These are phyloP conservation scores for Xylaria curta DNA, from an alignment of 495 filamentous ascomycete genomes.

Conservation along the genomic window DNA sequence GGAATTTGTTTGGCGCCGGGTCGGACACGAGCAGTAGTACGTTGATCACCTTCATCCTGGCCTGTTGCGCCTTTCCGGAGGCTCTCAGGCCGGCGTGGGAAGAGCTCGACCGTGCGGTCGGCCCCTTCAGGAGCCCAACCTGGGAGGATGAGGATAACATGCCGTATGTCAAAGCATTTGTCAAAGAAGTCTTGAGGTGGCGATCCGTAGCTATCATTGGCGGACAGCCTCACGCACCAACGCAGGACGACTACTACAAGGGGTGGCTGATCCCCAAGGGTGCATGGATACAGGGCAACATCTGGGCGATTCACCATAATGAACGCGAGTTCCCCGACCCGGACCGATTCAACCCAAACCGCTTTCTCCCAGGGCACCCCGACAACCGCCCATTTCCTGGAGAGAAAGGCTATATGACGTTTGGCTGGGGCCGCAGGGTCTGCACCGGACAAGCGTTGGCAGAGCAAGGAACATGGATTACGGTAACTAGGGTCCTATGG, in stretches of 20 bases:
- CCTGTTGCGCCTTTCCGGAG: conserved; percentile 62
- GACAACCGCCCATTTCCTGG: conserved; percentile 60
- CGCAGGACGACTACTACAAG: conserved; percentile 64
- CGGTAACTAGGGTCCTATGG: conserved; percentile 62
- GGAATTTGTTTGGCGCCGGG: conserved; percentile 70
- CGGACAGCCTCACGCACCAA: conserved; percentile 67
- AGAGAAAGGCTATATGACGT: conserved; percentile 68
- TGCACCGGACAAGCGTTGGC: conserved; percentile 66
- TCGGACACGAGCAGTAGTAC: conserved; percentile 71
- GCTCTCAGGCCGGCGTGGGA: conserved; percentile 53
- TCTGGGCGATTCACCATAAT: conserved; percentile 70
- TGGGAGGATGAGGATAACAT: conserved; percentile 64
- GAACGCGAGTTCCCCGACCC: conserved; percentile 68
- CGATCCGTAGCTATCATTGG: conserved; percentile 68
- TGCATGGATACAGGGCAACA: conserved; percentile 65
- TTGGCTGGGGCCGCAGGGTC: conserved; percentile 66
- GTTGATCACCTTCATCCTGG: conserved; percentile 66
- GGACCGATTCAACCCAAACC: conserved; percentile 61
- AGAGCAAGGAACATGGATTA: conserved; percentile 63
- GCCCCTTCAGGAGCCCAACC: conserved; percentile 56
- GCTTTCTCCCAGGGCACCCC: conserved; percentile 55
- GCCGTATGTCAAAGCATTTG: conserved; percentile 65
- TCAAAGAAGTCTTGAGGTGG: conserved; percentile 71
- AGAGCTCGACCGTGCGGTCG: conserved; percentile 66
- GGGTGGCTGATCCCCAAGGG: conserved; percentile 60